Evolutionary conservation across 805 yeast species (phyloP).

Genomic region (Cyberlindnera petersonii): DNA sequence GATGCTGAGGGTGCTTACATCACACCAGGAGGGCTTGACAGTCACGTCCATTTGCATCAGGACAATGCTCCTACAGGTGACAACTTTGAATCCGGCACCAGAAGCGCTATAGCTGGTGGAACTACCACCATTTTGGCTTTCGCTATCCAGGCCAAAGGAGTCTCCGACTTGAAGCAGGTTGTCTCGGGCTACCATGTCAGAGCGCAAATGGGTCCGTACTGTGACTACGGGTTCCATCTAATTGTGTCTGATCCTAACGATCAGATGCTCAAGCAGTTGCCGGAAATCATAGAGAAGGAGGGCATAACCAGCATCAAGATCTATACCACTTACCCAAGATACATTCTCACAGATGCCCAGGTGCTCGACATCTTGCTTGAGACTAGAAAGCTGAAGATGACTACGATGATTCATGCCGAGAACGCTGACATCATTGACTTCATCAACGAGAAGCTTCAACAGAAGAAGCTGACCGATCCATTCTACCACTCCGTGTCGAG

Average conservation of each 20-base stretch:
- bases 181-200: slow-evolving; percentile 31
- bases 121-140: slow-evolving; percentile 46
- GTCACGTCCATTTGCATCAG: slow-evolving; percentile 47
- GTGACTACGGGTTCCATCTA: slow-evolving; percentile 48
- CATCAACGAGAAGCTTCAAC: slow-evolving; percentile 37
- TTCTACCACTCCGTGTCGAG: slow-evolving; percentile 43
- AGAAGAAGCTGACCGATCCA: slow-evolving; percentile 37
- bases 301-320: slow-evolving; percentile 28
- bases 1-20: slow-evolving; percentile 46
- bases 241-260: slow-evolving; percentile 36
- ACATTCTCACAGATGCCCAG: slow-evolving; percentile 39
- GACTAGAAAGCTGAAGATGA: slow-evolving; percentile 39
- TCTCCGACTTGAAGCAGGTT: slow-evolving; percentile 28
- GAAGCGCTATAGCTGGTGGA: slow-evolving; percentile 47
- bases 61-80: slow-evolving; percentile 41
- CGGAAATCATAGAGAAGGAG: slow-evolving; percentile 29
- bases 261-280: slow-evolving; percentile 32
- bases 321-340: slow-evolving; percentile 44
- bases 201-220: slow-evolving; percentile 33
- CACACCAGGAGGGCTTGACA: slow-evolving; percentile 51
- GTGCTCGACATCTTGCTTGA: slow-evolving; percentile 36
- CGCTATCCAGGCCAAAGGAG: slow-evolving; percentile 40
- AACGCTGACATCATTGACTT: slow-evolving; percentile 43
- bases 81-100: slow-evolving; percentile 40
- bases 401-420: slow-evolving; percentile 51